phyloP scores from a whole-genome alignment of 805 yeast species.

The Candida rishiriensis region DNA sequence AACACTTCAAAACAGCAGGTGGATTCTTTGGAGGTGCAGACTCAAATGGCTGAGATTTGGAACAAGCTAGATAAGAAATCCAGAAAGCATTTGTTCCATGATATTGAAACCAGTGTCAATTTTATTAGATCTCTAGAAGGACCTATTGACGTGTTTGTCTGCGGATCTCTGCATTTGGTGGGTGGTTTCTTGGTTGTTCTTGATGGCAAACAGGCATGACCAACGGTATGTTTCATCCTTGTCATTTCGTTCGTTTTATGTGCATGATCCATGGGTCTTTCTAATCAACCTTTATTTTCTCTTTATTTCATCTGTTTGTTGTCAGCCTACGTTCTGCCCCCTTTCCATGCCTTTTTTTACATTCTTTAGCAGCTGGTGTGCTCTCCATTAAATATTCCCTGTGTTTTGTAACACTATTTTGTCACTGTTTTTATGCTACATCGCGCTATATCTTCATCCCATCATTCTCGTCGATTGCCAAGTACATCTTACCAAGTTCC shows the following conservation, averaged over 20 bases:
- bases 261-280: neutral
- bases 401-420: too few relatives aligned
- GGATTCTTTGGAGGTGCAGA: constrained; percentile 78
- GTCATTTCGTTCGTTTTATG: neutral
- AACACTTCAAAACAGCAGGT: constrained; percentile 78
- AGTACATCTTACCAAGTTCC: too few relatives aligned
- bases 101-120: constrained; percentile 69
- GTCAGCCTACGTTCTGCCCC: too few relatives aligned
- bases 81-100: constrained; percentile 51
- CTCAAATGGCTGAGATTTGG: constrained; percentile 71
- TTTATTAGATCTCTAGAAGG: constrained; percentile 44
- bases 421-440: too few relatives aligned
- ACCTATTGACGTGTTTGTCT: constrained; percentile 73
- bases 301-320: too few relatives aligned
- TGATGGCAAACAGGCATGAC: constrained; percentile 37
- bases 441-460: too few relatives aligned
- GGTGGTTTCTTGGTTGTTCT: constrained; percentile 90
- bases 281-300: too few relatives aligned
- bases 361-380: too few relatives aligned
- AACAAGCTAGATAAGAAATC: constrained; percentile 39
- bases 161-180: constrained; percentile 90
- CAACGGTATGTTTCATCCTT: neutral
- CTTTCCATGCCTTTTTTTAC: too few relatives aligned
- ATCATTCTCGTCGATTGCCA: too few relatives aligned
- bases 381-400: too few relatives aligned